These are phyloP conservation scores for Aschersonia sp. DNA, from an alignment of 2,329 filamentous ascomycete species.

Conservation along the genomic window DNA sequence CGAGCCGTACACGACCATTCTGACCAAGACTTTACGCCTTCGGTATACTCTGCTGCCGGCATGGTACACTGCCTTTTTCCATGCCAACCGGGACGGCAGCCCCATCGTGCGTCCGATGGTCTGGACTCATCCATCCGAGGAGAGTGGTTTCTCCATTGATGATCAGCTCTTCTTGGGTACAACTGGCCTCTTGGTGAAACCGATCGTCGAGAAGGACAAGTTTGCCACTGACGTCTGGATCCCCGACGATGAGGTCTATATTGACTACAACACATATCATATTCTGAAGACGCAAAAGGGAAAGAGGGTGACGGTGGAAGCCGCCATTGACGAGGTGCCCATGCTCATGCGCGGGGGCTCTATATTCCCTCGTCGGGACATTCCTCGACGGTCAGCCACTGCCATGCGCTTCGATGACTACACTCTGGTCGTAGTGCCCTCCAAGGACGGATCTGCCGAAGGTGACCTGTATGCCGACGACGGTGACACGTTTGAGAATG, in stretches of 20 bases:
- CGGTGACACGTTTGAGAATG: slow-evolving; percentile 80
- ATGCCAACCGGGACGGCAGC: slow-evolving; percentile 67
- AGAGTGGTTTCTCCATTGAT: slow-evolving; percentile 76
- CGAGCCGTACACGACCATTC: slow-evolving; percentile 73
- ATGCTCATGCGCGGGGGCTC: slow-evolving; percentile 88
- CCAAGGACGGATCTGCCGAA: slow-evolving; percentile 44
- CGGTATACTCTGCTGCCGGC: slow-evolving; percentile 80
- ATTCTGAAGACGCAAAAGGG: slow-evolving; percentile 56
- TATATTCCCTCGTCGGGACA: slow-evolving; percentile 80
- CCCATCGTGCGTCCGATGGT: slow-evolving; percentile 88
- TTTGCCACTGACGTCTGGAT: slow-evolving; percentile 69
- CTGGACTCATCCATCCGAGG: slow-evolving; percentile 78
- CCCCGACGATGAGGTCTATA: slow-evolving; percentile 80
- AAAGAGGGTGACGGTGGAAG: slow-evolving; percentile 52
- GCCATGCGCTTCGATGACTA: slow-evolving; percentile 94
- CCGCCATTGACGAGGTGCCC: slow-evolving; percentile 76
- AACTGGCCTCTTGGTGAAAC: slow-evolving; percentile 85
- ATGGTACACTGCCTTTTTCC: slow-evolving; percentile 96
- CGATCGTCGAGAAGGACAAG: slow-evolving; percentile 66
- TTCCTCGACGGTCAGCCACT: slow-evolving; percentile 68
- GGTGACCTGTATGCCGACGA: slow-evolving; percentile 87
- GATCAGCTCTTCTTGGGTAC: slow-evolving; percentile 86
- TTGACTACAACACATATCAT: slow-evolving; percentile 86
- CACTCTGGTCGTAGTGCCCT: slow-evolving; percentile 66
- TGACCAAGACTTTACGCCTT: slow-evolving; percentile 74